phyloP scores from a whole-genome alignment of 495 filamentous ascomycete genomes.

The Hyaloscypha variabilis region DNA sequence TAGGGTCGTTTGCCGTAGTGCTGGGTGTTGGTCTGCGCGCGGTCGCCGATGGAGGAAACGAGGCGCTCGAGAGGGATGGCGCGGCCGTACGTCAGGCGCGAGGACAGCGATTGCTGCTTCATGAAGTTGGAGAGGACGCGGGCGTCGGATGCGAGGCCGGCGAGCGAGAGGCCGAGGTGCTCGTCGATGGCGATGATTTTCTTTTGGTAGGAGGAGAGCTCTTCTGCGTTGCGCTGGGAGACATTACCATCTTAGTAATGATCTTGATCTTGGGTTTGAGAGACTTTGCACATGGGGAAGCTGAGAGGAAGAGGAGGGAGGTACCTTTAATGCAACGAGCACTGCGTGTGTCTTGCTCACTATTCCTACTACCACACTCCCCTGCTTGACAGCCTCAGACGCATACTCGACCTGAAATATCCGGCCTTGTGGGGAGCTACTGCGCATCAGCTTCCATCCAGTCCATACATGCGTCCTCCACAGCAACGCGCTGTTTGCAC shows the following conservation, averaged over 20 bases:
- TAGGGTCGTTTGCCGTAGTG: slow-evolving; percentile 96
- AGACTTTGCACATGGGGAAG: too few species aligned
- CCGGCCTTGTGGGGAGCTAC: slow-evolving; percentile 95
- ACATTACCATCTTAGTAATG: neutral
- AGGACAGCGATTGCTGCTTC: slow-evolving; percentile 97
- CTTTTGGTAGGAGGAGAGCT: slow-evolving; percentile 99
- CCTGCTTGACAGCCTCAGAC: slow-evolving; percentile 97
- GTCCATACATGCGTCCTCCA: too few species aligned
- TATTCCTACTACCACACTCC: slow-evolving; percentile 94
- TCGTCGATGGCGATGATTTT: slow-evolving; percentile 97
- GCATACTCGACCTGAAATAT: slow-evolving; percentile 99
- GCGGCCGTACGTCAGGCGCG: slow-evolving; percentile 92
- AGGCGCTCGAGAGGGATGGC: slow-evolving; percentile 86
- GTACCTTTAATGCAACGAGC: slow-evolving; percentile 92
- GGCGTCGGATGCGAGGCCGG: slow-evolving; percentile 95
- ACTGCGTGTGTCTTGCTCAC: slow-evolving; percentile 98
- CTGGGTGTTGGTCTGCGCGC: slow-evolving; percentile 97
- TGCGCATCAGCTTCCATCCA: slow-evolving; percentile 22
- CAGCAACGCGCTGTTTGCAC: slow-evolving; percentile 32
- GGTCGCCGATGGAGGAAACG: slow-evolving; percentile 87
- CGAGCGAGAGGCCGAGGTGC: slow-evolving; percentile 94
- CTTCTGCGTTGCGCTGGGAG: slow-evolving; percentile 91
- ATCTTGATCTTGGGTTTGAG: too few species aligned
- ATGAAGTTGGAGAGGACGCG: slow-evolving; percentile 99
- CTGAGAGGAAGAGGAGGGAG: neutral